Evolutionary conservation across 441 rosid species (phyloP), one percentile per base, ranked within the genome.

Genomic region (Populus hybrid): DNA sequence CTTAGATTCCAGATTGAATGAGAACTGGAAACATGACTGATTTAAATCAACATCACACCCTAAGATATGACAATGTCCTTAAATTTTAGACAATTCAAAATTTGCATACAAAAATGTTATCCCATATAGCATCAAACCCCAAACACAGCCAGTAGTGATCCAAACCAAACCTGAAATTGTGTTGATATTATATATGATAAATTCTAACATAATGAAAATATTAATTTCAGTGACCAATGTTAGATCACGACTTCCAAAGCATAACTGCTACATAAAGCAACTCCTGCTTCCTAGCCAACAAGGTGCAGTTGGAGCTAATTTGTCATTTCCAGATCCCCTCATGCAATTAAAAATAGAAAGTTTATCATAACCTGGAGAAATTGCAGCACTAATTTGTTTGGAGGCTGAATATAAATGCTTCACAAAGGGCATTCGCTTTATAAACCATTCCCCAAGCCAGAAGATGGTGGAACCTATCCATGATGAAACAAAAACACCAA

Each of bases 401-500:
- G 97, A 94, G 77, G 98, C 98, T 2, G 93, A 89, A 87, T 94
- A 94, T 75, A 95, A 70, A 82, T 95, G 99, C 85, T 82, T 92
- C 74, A 94, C 92, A 78, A 95, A 91, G 32, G 99, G 98, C 99
- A 95, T 95, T 77, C 89, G 84, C 87, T 89, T 92, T 77, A 95
- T 95, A 85, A 95, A 86, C 99, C 98, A 93, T 81, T 95, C 97
- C 65, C 99, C 98, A 71, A 95, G 59, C 82, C 92, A 90, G 86
- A 93, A 87, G 77, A 95, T 88, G 16, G 93, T 87, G 69, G 99
- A 90, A 21, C 99, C 99, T 78, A 93, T 64, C 99, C 98, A 95
- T n/a, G 97, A 95, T 11, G 99, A 95, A 79, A 92, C 93, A 83
- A 95, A 95, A 77, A 92, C 89, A 21, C 99, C 99, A 28, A 92